A percentile compares a stretch with the other conserved stretches of the same genome.
These are phyloP conservation scores for Penstemon davidsonii DNA, from an alignment of 257 asterid species.

Conservation along the genomic window DNA sequence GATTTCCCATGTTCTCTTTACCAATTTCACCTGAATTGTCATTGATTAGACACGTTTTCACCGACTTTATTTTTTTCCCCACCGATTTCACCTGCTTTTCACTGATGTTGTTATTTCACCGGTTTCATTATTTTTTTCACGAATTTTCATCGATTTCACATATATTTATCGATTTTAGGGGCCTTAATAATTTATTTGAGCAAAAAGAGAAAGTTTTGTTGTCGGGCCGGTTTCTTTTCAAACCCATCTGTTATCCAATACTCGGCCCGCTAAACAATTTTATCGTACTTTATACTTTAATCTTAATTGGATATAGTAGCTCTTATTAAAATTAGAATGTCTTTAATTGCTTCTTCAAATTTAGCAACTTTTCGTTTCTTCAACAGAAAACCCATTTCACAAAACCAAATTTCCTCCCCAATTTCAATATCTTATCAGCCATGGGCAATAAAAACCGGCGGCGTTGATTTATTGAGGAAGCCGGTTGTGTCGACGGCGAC, in stretches of 20 bases:
- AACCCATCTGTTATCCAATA: constrained; percentile 19
- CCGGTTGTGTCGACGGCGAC: constrained; percentile 49
- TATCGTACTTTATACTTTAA: background rate
- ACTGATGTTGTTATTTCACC: too few species aligned
- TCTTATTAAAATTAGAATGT: constrained; percentile 27
- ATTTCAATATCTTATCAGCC: constrained; percentile 42
- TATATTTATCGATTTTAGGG: too few species aligned
- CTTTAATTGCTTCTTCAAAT: constrained; percentile 34
- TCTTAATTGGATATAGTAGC: background rate
- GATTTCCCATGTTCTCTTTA: too few species aligned
- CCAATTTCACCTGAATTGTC: too few species aligned
- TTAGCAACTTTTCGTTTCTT: constrained; percentile 20
- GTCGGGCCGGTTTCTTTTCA: constrained; percentile 9
- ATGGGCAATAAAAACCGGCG: constrained; percentile 50
- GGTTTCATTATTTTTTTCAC: too few species aligned
- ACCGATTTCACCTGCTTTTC: too few species aligned
- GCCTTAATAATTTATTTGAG: too few species aligned
- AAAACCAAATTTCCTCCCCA: constrained; percentile 43
- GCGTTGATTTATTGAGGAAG: constrained; percentile 61
- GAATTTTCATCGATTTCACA: too few species aligned
- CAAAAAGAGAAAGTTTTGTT: background rate
- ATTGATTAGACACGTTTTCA: too few species aligned
- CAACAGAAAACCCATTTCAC: constrained; percentile 43
- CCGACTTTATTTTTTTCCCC: too few species aligned
- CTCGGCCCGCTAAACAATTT: constrained; percentile 17